These are phyloP conservation scores for Pseudonectria buxi DNA, from an alignment of 2,329 filamentous ascomycete species.

Conservation along the genomic window DNA sequence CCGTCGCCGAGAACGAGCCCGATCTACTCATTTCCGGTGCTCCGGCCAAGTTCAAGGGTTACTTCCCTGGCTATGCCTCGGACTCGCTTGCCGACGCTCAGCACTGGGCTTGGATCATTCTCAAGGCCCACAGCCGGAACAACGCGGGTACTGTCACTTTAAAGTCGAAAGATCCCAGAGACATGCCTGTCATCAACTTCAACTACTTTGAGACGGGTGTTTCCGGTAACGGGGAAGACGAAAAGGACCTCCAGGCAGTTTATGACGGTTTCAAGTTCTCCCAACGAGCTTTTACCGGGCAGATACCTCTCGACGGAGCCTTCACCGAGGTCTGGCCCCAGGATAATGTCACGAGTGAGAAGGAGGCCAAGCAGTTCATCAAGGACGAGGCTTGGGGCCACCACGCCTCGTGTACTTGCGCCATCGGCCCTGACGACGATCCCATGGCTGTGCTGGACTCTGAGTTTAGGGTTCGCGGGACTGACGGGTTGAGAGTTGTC, in stretches of 20 bases:
- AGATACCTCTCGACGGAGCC: slow-evolving; percentile 32
- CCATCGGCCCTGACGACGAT: slow-evolving; percentile 50
- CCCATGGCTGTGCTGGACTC: slow-evolving; percentile 50
- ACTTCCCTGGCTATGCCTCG: slow-evolving; percentile 47
- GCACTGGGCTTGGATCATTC: slow-evolving; percentile 35
- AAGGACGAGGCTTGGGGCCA: slow-evolving; percentile 31
- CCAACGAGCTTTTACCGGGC: slow-evolving; percentile 32
- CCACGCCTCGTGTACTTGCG: slow-evolving; percentile 49
- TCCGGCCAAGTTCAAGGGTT: slow-evolving; percentile 47
- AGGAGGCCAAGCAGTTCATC: slow-evolving; percentile 36
- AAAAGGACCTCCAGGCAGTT: slow-evolving; percentile 35
- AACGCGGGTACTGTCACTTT: slow-evolving; percentile 56
- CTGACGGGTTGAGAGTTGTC: slow-evolving; percentile 51
- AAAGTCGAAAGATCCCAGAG: slow-evolving; percentile 52
- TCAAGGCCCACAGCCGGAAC: slow-evolving; percentile 50
- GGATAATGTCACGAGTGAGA: slow-evolving; percentile 32
- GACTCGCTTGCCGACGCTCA: slow-evolving; percentile 36
- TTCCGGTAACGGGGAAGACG: slow-evolving; percentile 23
- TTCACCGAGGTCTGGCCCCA: slow-evolving; percentile 30
- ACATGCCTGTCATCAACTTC: slow-evolving; percentile 57
- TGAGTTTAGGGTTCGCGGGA: slow-evolving; percentile 50
- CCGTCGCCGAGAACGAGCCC: slow-evolving; percentile 36
- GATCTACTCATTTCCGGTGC: slow-evolving; percentile 51
- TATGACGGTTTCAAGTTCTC: slow-evolving; percentile 41
- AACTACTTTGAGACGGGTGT: slow-evolving; percentile 44